Percentiles rank a stretch among this genome's conserved stretches.
Conservation (phyloP, 768 basidiomycete genomes). For the Rhizopogon rudus region DNA sequence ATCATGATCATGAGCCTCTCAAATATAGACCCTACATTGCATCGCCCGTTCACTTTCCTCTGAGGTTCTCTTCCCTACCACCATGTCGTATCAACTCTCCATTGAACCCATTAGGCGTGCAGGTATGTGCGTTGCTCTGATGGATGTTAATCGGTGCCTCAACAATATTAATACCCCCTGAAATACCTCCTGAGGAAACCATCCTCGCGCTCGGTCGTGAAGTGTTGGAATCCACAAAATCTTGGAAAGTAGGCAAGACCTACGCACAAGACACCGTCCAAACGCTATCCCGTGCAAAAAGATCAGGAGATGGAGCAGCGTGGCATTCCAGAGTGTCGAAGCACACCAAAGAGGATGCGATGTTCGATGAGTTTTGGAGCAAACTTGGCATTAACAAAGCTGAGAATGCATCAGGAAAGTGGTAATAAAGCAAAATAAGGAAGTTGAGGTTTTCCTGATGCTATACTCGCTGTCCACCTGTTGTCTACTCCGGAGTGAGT, state of each 20-base stretch:
- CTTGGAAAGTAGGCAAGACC: slow-evolving; percentile 69
- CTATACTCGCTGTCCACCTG: too few species aligned
- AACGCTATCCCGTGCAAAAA: slow-evolving; percentile 49
- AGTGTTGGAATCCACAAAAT: slow-evolving; percentile 49
- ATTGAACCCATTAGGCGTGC: slow-evolving; percentile 34
- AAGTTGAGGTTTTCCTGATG: too few species aligned
- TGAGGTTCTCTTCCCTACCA: slow-evolving; percentile 7
- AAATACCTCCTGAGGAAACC: slow-evolving; percentile 55
- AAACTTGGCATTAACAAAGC: slow-evolving; percentile 22
- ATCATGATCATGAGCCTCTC: neutral
- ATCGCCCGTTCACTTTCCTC: neutral
- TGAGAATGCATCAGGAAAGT: slow-evolving; percentile 66
- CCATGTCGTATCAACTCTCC: slow-evolving; percentile 34
- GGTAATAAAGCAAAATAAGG: slow-evolving; percentile 42
- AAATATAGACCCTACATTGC: neutral
- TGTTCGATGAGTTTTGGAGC: slow-evolving; percentile 71
- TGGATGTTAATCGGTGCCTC: neutral
- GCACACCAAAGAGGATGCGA: slow-evolving; percentile 59
- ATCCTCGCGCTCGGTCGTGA: slow-evolving; percentile 48
- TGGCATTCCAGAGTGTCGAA: slow-evolving; percentile 71
- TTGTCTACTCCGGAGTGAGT: too few species aligned
- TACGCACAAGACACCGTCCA: slow-evolving; percentile 50
- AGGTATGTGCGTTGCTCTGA: slow-evolving; percentile 23
- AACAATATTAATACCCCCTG: slow-evolving; percentile 26
- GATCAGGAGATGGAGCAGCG: slow-evolving; percentile 46